phyloP scores from a whole-genome alignment of 2,329 filamentous ascomycete genomes.

The Bisporella sp. region DNA sequence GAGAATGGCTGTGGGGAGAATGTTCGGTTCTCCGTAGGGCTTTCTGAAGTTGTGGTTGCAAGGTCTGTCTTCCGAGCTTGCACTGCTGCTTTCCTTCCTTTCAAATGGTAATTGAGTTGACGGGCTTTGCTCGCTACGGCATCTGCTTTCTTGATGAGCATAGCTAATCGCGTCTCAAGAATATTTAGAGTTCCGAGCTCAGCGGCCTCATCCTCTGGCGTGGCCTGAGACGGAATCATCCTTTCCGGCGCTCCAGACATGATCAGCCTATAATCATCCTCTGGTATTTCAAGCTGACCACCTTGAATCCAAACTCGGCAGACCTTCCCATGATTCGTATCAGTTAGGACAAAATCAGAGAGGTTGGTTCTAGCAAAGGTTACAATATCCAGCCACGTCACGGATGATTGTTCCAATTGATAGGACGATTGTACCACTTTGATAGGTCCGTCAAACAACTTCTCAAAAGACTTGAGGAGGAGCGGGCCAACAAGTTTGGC shows the following conservation, averaged over 20 bases:
- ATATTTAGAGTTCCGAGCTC: constrained; percentile 81
- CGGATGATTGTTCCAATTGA: constrained; percentile 51
- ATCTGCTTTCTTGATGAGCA: constrained; percentile 75
- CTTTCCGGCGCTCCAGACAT: constrained; percentile 76
- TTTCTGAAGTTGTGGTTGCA: constrained; percentile 15
- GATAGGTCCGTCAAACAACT: constrained; percentile 77
- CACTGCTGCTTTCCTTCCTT: constrained; percentile 68
- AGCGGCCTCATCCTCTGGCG: constrained; percentile 79
- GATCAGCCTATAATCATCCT: constrained; percentile 83
- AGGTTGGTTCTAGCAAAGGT: constrained; percentile 77
- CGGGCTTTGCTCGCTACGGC: constrained; percentile 64
- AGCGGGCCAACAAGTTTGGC: constrained; percentile 78
- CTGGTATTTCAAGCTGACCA: constrained; percentile 73
- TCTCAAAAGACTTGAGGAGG: constrained; percentile 78
- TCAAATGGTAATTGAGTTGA: constrained; percentile 75
- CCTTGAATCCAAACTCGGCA: constrained; percentile 82
- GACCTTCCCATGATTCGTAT: constrained; percentile 61
- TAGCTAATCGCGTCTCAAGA: constrained; percentile 67
- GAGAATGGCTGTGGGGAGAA: constrained; percentile 21
- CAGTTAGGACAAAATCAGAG: constrained; percentile 66
- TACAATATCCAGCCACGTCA: constrained; percentile 82
- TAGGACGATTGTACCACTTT: constrained; percentile 35
- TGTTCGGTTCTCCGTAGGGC: constrained; percentile 2
- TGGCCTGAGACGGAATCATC: constrained; percentile 72
- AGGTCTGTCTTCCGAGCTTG: constrained; percentile 48